A percentile compares a stretch with the other conserved stretches of the same genome.
Conservation (phyloP, 805 yeast species). For the Yarrowia alimentaria region DNA sequence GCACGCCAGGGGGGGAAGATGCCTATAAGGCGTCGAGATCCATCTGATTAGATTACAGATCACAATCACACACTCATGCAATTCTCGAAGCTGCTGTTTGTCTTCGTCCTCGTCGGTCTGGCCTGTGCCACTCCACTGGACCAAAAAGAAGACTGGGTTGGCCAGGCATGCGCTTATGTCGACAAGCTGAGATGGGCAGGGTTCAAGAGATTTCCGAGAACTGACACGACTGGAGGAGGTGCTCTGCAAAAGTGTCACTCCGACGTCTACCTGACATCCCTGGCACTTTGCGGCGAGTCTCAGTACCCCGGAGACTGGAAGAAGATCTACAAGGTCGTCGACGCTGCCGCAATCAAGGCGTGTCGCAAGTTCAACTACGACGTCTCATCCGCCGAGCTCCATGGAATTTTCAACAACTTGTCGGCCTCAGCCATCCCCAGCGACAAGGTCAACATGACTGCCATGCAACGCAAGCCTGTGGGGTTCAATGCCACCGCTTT, state of each 20-base stretch:
- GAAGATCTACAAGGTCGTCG: constrained; percentile 11
- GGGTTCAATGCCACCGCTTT: constrained; percentile 14
- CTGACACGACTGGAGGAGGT: not conserved
- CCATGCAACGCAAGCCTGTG: constrained; percentile 9
- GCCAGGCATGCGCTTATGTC: constrained; percentile 5
- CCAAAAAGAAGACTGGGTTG: constrained; percentile 14
- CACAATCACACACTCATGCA: constrained; percentile 1
- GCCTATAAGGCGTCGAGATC: too few species aligned
- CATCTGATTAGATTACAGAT: too few species aligned
- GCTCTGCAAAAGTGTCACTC: constrained; percentile 14
- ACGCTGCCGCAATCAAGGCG: not conserved
- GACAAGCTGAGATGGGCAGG: constrained; percentile 3
- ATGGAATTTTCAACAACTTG: not conserved
- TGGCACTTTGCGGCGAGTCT: constrained; percentile 12
- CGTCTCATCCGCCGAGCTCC: constrained; percentile 1
- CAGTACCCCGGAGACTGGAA: constrained; percentile 7
- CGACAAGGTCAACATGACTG: not conserved
- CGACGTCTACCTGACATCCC: constrained; percentile 1
- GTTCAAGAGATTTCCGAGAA: constrained; percentile 3
- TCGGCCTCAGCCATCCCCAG: constrained; percentile 2
- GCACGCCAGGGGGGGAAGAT: too few species aligned
- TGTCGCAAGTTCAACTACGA: constrained; percentile 8
- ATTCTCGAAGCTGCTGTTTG: not conserved
- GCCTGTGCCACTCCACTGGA: constrained; percentile 4
- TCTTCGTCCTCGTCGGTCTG: not conserved